Conservation (phyloP, 1,139 yeast genomes). For the Candida glucosophila region DNA sequence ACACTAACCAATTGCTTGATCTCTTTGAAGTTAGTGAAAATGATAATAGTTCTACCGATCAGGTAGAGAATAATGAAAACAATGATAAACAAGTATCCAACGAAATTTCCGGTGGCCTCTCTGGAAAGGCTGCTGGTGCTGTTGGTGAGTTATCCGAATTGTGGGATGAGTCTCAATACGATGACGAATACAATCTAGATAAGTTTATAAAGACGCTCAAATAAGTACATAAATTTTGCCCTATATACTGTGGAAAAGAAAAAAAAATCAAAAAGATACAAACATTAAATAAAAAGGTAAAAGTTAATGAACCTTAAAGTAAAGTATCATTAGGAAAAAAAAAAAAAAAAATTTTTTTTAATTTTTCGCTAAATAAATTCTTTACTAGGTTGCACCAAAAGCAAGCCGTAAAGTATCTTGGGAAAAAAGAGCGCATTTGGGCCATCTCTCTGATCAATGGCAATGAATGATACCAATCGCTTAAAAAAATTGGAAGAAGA, state of each 20-base stretch:
- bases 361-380: too few relatives aligned
- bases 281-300: background rate
- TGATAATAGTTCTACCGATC: slow-evolving; percentile 22
- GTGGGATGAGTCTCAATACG: slow-evolving; percentile 95
- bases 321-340: background rate
- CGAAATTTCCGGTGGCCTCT: slow-evolving; percentile 54
- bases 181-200: slow-evolving; percentile 92
- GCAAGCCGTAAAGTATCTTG: slow-evolving; percentile 24
- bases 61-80: slow-evolving; percentile 20
- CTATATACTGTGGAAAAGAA: background rate
- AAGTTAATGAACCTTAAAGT: background rate
- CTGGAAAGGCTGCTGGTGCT: slow-evolving; percentile 60
- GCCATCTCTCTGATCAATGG: too few relatives aligned
- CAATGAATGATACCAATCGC: too few relatives aligned
- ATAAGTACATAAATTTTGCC: slow-evolving; percentile 9
- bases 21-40: slow-evolving; percentile 71
- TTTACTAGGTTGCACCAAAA: too few relatives aligned
- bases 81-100: slow-evolving; percentile 32
- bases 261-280: background rate
- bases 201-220: slow-evolving; percentile 76
- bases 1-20: slow-evolving; percentile 87
- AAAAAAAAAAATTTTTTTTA: background rate
- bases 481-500: slow-evolving; percentile 36
- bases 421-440: slow-evolving; percentile 34
- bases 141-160: slow-evolving; percentile 87